These are phyloP conservation scores for Alnus rubra DNA, from an alignment of 306 rosid species.

Conservation along the genomic window DNA sequence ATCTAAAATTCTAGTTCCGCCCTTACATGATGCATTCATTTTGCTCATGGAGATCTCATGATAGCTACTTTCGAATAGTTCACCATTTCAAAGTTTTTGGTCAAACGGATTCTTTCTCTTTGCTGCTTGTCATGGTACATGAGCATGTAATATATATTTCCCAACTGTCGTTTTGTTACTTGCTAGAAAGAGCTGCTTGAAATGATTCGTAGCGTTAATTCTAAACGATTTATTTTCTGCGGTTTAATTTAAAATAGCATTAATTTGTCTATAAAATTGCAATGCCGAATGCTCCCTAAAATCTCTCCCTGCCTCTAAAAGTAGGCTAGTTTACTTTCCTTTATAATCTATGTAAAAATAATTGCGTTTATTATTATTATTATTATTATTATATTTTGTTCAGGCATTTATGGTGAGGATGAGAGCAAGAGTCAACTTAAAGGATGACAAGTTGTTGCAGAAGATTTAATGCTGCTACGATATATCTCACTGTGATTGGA, in stretches of 20 bases:
- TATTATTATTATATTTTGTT: background rate
- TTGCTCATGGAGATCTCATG: background rate
- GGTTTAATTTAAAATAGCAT: too few species aligned
- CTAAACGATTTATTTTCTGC: too few species aligned
- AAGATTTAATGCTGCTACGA: constrained; percentile 4
- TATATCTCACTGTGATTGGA: constrained; percentile 1
- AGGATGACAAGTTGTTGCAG: background rate
- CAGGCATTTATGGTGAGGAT: constrained; percentile 26
- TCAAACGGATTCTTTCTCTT: background rate
- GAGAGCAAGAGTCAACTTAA: background rate
- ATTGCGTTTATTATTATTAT: background rate
- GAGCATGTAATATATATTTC: too few species aligned
- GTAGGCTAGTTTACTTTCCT: background rate
- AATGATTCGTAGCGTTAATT: too few species aligned
- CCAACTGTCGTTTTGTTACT: background rate
- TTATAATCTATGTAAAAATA: background rate
- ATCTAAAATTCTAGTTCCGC: too few species aligned
- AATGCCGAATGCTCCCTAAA: background rate
- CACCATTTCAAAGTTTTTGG: background rate
- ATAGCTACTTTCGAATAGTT: background rate
- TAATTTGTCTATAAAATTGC: too few species aligned
- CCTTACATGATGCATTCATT: too few species aligned
- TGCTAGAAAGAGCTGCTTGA: background rate
- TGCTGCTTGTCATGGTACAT: background rate
- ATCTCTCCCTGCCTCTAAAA: background rate